A percentile compares a stretch with the other conserved stretches of the same genome.
These are phyloP conservation scores for Ophiobolus disseminans DNA, from an alignment of 2,329 filamentous ascomycete genomes.

Conservation along the genomic window DNA sequence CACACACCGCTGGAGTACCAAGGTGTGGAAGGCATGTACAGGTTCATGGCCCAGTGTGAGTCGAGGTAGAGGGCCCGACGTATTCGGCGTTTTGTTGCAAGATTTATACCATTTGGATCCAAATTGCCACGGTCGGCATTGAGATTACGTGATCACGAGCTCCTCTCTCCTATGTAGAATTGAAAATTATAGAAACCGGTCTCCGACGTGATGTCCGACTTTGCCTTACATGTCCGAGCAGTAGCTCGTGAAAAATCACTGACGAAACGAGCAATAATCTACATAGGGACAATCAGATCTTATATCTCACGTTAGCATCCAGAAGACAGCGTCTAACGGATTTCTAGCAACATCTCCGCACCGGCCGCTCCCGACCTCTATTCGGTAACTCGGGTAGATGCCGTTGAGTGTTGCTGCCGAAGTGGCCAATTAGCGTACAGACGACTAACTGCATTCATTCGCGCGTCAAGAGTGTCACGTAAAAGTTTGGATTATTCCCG, in stretches of 20 bases:
- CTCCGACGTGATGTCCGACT: neutral
- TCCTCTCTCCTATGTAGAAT: slow-evolving; percentile 32
- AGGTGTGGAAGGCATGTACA: slow-evolving; percentile 69
- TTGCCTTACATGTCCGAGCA: no score
- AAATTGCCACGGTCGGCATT: slow-evolving; percentile 31
- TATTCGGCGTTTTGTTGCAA: slow-evolving; percentile 11
- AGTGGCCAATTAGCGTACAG: neutral
- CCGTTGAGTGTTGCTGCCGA: neutral
- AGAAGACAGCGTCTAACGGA: neutral
- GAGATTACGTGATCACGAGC: slow-evolving; percentile 8
- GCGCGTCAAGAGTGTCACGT: slow-evolving; percentile 11
- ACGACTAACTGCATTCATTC: neutral
- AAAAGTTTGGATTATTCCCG: slow-evolving; percentile 27
- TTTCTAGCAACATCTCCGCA: neutral
- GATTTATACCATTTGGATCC: slow-evolving; percentile 35
- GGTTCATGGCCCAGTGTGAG: slow-evolving; percentile 71
- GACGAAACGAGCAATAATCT: no score
- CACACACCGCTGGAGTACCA: slow-evolving; percentile 64
- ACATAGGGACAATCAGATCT: no score
- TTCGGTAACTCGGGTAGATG: no score
- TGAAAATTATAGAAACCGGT: slow-evolving; percentile 1
- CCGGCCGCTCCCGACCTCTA: no score
- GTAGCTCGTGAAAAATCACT: no score
- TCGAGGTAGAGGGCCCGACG: slow-evolving; percentile 27
- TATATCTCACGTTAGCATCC: neutral